Evolutionary conservation across 768 basidiomycete genomes (phyloP).

Genomic region (Daedalea quercina): DNA sequence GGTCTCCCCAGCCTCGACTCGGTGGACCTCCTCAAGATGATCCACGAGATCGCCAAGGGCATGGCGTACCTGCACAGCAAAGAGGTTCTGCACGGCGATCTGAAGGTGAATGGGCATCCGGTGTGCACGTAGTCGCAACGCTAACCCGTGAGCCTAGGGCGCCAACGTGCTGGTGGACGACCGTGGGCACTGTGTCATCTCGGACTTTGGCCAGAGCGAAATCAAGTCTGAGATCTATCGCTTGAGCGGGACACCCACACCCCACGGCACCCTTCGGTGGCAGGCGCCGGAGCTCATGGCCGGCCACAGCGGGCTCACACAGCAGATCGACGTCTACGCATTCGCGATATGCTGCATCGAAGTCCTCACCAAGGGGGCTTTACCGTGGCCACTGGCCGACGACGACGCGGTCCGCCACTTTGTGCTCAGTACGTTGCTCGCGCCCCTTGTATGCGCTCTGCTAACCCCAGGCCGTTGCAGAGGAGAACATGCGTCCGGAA

Average conservation of each 20-base stretch:
- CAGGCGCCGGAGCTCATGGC: constrained; percentile 34
- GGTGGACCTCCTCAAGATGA: constrained; percentile 48
- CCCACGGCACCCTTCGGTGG: constrained; percentile 46
- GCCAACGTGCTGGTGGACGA: constrained; percentile 76
- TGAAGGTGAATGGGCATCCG: constrained; percentile 47
- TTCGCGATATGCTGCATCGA: constrained; percentile 32
- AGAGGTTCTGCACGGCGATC: constrained; percentile 71
- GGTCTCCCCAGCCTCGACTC: constrained; percentile 23
- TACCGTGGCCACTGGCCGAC: constrained; percentile 26
- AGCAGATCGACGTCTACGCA: constrained; percentile 32
- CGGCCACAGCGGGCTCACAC: constrained; percentile 26
- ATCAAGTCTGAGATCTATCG: constrained; percentile 67
- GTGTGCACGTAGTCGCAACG: not conserved
- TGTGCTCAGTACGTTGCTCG: constrained; percentile 17
- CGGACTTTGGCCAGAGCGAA: constrained; percentile 80
- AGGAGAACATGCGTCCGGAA: constrained; percentile 17
- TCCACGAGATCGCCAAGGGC: constrained; percentile 71
- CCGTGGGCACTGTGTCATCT: constrained; percentile 58
- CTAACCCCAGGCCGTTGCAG: constrained; percentile 2
- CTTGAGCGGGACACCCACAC: constrained; percentile 40
- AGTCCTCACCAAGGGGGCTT: constrained; percentile 27
- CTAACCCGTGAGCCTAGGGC: constrained; percentile 32
- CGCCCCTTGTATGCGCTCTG: not conserved
- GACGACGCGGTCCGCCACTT: constrained; percentile 18
- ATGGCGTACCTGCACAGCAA: constrained; percentile 74